phyloP scores from a whole-genome alignment of 352 stramenopile genomes.

The Phytophthora chlamydospora region DNA sequence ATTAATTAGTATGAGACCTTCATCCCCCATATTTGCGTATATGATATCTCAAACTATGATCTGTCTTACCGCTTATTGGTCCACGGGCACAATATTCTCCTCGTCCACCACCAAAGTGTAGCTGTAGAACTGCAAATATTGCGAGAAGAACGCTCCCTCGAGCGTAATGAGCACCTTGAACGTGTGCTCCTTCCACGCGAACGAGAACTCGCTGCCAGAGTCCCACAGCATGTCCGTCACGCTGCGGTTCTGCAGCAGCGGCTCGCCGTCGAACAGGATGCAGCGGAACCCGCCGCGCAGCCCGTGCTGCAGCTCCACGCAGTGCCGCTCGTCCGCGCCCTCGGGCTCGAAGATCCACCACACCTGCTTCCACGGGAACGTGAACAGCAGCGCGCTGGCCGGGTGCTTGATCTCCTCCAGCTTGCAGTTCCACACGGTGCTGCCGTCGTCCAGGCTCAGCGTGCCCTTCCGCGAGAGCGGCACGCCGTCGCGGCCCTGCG shows the following conservation, averaged over 20 bases:
- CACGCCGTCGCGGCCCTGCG: constrained; percentile 72
- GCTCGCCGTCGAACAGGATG: constrained; percentile 73
- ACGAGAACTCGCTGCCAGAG: constrained; percentile 73
- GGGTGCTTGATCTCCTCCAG: constrained; percentile 88
- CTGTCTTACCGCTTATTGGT: constrained; percentile 18
- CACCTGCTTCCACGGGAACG: constrained; percentile 88
- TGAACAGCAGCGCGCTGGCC: constrained; percentile 77
- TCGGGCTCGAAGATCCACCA: constrained; percentile 85
- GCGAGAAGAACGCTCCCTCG: constrained; percentile 86
- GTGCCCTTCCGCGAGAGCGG: constrained; percentile 63
- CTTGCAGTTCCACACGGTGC: constrained; percentile 62
- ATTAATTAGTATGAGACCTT: constrained; percentile 18
- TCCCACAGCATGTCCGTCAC: constrained; percentile 84
- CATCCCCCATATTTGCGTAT: neutral
- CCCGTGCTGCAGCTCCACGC: constrained; percentile 79
- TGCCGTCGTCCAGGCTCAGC: constrained; percentile 53
- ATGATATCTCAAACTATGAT: neutral
- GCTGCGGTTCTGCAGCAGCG: constrained; percentile 68
- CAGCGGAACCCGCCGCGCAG: constrained; percentile 76
- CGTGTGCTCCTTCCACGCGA: constrained; percentile 66
- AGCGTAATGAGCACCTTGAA: constrained; percentile 82
- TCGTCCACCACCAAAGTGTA: constrained; percentile 83
- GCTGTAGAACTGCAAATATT: constrained; percentile 86
- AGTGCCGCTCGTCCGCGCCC: constrained; percentile 55
- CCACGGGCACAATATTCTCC: constrained; percentile 65